These are phyloP conservation scores for Brassica napus DNA, from an alignment of 345 rosid species.

Conservation along the genomic window DNA sequence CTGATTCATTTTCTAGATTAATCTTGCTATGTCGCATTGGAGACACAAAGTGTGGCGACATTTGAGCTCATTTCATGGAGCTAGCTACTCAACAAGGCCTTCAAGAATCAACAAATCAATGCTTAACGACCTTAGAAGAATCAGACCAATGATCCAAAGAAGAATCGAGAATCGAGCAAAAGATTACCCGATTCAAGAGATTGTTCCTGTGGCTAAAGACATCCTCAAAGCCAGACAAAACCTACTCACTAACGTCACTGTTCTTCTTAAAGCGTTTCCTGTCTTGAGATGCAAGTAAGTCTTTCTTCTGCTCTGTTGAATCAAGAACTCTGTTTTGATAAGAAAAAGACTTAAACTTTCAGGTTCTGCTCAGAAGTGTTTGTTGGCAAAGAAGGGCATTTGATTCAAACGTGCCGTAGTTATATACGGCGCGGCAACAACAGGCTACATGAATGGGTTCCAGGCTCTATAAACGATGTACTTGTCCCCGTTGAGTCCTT, in stretches of 20 bases:
- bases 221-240: constrained; percentile 57
- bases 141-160: constrained; percentile 76
- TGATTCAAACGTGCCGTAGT: constrained; percentile 76
- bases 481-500: constrained; percentile 69
- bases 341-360: constrained; percentile 10
- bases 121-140: constrained; percentile 53
- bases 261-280: constrained; percentile 58
- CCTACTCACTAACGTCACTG: constrained; percentile 59
- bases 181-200: constrained; percentile 57
- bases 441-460: constrained; percentile 78
- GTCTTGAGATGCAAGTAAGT: constrained; percentile 73
- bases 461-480: constrained; percentile 66
- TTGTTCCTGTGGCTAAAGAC: constrained; percentile 72
- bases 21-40: constrained; percentile 32
- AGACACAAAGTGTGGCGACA: constrained; percentile 35
- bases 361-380: constrained; percentile 87
- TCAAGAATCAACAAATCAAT: constrained; percentile 54
- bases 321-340: constrained; percentile 1
- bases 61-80: constrained; percentile 15
- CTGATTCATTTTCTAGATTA: constrained; percentile 24
- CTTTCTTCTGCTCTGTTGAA: not conserved
- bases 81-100: constrained; percentile 27
- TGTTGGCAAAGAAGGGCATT: constrained; percentile 83
- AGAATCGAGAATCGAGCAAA: constrained; percentile 71
- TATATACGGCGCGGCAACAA: constrained; percentile 59